Evolutionary conservation across 495 filamentous ascomycete species (phyloP).

Genomic region (Penicillium subrubescens): DNA sequence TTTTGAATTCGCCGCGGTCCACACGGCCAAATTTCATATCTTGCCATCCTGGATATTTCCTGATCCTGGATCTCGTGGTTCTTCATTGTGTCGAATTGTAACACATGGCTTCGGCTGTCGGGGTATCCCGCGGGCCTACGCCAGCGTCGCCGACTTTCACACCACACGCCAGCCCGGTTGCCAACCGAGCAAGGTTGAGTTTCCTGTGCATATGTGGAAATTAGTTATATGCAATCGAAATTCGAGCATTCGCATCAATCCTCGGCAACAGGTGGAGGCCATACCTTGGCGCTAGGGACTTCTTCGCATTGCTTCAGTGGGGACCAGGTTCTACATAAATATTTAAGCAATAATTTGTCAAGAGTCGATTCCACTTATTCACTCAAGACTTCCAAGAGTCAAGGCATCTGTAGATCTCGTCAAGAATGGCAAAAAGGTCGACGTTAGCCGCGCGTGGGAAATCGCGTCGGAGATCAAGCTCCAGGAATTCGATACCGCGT

Average conservation of each 20-base stretch:
- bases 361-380: no score
- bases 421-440: not conserved
- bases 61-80: not conserved
- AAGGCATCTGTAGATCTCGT: not conserved
- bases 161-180: not conserved
- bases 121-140: not conserved
- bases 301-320: not conserved
- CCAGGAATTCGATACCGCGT: not conserved
- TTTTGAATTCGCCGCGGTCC: not conserved
- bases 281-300: not conserved
- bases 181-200: not conserved
- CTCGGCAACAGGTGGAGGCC: not conserved
- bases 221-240: not conserved
- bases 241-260: not conserved
- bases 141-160: not conserved
- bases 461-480: not conserved
- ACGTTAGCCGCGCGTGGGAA: not conserved
- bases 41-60: not conserved
- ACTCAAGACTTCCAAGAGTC: not conserved
- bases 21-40: not conserved
- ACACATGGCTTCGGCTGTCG: not conserved
- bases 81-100: not conserved
- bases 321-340: not conserved
- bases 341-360: not conserved
- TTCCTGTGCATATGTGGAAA: not conserved